phyloP scores from a whole-genome alignment of 2,329 filamentous ascomycete genomes.

The Dothiorella sarmentorum region DNA sequence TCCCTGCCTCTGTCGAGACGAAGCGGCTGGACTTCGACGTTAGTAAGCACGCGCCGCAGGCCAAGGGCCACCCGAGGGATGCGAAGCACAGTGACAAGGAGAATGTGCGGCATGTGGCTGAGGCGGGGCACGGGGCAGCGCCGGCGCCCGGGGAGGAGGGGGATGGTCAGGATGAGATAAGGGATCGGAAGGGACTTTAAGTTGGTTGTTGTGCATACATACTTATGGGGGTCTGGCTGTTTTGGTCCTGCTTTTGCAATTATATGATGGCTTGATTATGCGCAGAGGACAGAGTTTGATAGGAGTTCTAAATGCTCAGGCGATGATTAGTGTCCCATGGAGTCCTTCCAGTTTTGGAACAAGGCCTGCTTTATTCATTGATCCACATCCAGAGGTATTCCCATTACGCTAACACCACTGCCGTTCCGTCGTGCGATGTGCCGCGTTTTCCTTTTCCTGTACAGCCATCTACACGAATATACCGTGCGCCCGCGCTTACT shows the following conservation, averaged over 20 bases:
- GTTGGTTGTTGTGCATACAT: too few relatives aligned
- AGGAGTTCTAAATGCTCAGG: too few relatives aligned
- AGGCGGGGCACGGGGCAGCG: conserved; percentile 22
- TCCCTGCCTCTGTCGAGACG: conserved; percentile 30
- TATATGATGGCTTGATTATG: too few relatives aligned
- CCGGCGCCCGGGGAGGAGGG: conserved; percentile 29
- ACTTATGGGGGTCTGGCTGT: too few relatives aligned
- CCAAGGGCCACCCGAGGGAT: conserved; percentile 27
- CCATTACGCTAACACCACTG: neutral
- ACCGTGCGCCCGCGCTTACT: too few relatives aligned
- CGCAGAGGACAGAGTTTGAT: too few relatives aligned
- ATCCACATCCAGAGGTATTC: neutral
- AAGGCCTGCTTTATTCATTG: neutral
- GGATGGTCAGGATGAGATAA: conserved; percentile 26
- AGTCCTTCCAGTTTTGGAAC: too few relatives aligned
- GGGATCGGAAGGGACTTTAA: too few relatives aligned
- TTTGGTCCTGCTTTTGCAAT: too few relatives aligned
- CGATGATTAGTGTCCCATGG: too few relatives aligned
- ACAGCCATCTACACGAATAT: neutral
- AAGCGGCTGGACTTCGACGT: conserved; percentile 23
- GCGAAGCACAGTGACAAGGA: conserved; percentile 23
- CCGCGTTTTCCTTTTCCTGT: neutral
- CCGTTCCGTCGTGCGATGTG: neutral
- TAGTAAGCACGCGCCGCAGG: conserved; percentile 8
- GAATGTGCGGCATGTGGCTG: conserved; percentile 23